Conservation (phyloP, 805 yeast genomes). For the Candida arabinofermentans region DNA sequence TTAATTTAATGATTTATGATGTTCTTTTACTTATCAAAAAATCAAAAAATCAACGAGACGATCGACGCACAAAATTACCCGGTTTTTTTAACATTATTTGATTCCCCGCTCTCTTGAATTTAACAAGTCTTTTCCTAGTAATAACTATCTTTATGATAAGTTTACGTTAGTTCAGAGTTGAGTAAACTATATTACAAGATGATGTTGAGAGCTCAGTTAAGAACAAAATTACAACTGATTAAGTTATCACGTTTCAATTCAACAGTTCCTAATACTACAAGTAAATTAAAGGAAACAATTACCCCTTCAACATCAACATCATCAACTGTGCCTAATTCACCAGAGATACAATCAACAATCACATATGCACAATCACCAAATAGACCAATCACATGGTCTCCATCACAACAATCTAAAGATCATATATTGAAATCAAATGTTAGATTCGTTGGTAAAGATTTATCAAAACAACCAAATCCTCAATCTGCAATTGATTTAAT, state of each 20-base stretch:
- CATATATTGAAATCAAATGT: slow-evolving; percentile 53
- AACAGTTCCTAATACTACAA: not conserved
- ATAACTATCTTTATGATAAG: too few species aligned
- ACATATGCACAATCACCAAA: slow-evolving; percentile 66
- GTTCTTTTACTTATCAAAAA: too few species aligned
- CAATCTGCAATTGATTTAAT: slow-evolving; percentile 83
- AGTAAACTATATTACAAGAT: too few species aligned
- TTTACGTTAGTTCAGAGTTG: too few species aligned
- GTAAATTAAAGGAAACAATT: slow-evolving; percentile 7
- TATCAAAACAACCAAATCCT: slow-evolving; percentile 69
- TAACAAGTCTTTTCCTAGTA: too few species aligned
- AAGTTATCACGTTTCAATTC: too few species aligned
- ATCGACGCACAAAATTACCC: too few species aligned
- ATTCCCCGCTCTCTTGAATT: slow-evolving; percentile 1
- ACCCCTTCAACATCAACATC: slow-evolving; percentile 5
- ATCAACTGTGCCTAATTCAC: slow-evolving; percentile 10
- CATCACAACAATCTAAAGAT: slow-evolving; percentile 56
- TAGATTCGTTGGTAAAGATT: slow-evolving; percentile 68
- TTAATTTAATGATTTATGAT: not conserved
- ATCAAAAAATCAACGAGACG: not conserved
- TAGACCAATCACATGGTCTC: slow-evolving; percentile 66
- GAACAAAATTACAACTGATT: too few species aligned
- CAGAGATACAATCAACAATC: slow-evolving; percentile 8
- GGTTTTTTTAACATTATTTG: too few species aligned
- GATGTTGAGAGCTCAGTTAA: too few species aligned